Conservation (phyloP, 2,329 filamentous ascomycete species). For the Penicillium sp. region DNA sequence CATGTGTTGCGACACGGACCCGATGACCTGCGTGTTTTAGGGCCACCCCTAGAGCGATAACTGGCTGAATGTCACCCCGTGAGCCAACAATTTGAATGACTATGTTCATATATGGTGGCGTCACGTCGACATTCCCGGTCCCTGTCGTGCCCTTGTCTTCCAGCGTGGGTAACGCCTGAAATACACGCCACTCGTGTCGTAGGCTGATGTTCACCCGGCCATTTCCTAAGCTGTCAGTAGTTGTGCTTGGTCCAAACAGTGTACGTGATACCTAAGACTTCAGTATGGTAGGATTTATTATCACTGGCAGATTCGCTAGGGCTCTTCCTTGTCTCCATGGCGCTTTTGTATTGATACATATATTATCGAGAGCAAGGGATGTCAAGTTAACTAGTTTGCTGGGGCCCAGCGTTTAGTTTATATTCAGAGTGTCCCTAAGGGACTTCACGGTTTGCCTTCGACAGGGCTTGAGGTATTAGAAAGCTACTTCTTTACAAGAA, state of each 20-base stretch:
- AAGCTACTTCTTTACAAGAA: too few species aligned
- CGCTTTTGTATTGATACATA: too few species aligned
- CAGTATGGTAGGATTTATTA: not conserved
- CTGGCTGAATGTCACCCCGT: slow-evolving; percentile 72
- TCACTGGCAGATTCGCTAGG: not conserved
- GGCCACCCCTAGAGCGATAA: slow-evolving; percentile 65
- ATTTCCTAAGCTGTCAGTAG: not conserved
- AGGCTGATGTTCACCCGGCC: not conserved
- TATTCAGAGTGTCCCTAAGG: too few species aligned
- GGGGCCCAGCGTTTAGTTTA: too few species aligned
- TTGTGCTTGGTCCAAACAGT: not conserved
- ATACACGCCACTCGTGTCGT: not conserved
- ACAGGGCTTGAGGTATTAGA: too few species aligned
- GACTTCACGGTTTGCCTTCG: too few species aligned
- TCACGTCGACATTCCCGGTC: not conserved
- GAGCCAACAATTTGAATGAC: slow-evolving; percentile 74
- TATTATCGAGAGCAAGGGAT: too few species aligned
- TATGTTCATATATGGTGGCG: slow-evolving; percentile 49
- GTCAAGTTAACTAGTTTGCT: too few species aligned
- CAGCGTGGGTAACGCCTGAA: not conserved
- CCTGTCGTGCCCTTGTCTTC: not conserved
- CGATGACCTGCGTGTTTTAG: slow-evolving; percentile 68
- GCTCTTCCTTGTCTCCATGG: not conserved
- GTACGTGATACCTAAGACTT: not conserved
- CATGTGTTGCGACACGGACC: slow-evolving; percentile 70